Base-by-base conservation (phyloP, 2,329 filamentous ascomycete species). In the Ceratocystiopsis minuta region DNA sequence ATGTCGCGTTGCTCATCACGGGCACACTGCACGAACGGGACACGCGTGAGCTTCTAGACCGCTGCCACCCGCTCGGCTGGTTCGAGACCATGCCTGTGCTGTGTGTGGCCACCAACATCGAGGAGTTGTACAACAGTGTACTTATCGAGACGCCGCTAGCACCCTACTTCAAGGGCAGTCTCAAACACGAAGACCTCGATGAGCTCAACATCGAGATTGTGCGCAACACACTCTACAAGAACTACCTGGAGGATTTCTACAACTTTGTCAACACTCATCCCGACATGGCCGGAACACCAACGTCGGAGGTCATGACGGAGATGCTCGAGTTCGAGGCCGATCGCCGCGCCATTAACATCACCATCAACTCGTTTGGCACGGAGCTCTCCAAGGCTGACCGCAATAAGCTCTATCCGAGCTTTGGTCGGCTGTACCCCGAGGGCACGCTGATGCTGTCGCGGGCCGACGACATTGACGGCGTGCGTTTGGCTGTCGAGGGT, bases 131-230 rank as follows among this genome's bases (percentile, higher is more conserved):
- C 70, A 98, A 96, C 67, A 92, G 83, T 37, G 90, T 98, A 16
- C 66, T 98, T 50, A 87, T 98, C 51, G 90, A 98, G 66, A 98
- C 90, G 4, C 90, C 90, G 5, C 70, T 98, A 38, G 90, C 90
- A 14, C 79, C 85, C 10, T 98, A 93, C 65, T 98, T 98, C 74
- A 96, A 98, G 66, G 85, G 86, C 52, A 93, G 82, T 51, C 70
- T 98, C 46, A 92, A 81, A 63, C 87, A 95, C 60, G 86, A 95
- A 60, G 90, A 98, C 58, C 71, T 98, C 39, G 90, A 98, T 62
- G 92, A 98, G 67, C 70, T 98, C 55, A 98, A 98, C 65, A 98
- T 98, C 54, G 90, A 98, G 65, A 98, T 98, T 60, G 83, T 98
- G 45, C 80, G 92, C 49, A 98, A 98, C 63, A 98, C 87, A 1